A percentile compares a stretch with the other conserved stretches of the same genome.
These are phyloP conservation scores for Kazachstania psychrophila DNA, from an alignment of 805 yeast species.

Conservation along the genomic window DNA sequence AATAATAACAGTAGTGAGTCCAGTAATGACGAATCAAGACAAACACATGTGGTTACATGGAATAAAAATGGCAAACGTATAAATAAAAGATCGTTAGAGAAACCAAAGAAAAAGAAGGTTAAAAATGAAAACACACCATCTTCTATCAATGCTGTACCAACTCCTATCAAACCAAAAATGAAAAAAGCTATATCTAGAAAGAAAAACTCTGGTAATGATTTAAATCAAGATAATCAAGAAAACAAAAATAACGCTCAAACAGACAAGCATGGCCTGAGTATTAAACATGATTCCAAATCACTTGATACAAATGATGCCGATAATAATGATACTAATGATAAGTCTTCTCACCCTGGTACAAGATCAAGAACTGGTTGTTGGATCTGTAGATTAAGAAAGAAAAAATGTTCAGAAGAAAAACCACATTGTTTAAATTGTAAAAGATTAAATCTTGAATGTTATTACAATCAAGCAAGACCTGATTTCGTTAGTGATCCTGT, in stretches of 20 bases:
- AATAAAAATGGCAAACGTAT: constrained; percentile 28
- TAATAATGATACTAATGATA: too few relatives aligned
- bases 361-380: constrained; percentile 61
- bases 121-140: neutral
- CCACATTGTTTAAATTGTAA: constrained; percentile 54
- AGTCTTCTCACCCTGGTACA: constrained; percentile 18
- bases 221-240: too few relatives aligned
- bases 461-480: constrained; percentile 44
- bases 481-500: constrained; percentile 40
- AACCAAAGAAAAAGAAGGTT: constrained; percentile 3
- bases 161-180: neutral
- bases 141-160: neutral
- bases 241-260: neutral
- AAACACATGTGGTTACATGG: constrained; percentile 22
- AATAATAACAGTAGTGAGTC: neutral
- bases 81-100: constrained; percentile 15
- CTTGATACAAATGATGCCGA: too few relatives aligned
- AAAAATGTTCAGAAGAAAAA: constrained; percentile 58
- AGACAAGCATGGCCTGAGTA: too few relatives aligned
- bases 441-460: constrained; percentile 49
- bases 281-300: too few relatives aligned
- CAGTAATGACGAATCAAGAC: neutral
- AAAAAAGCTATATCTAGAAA: too few relatives aligned
- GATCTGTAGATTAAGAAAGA: constrained; percentile 68
- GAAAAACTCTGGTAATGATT: too few relatives aligned